Conservation (phyloP, 108 stramenopile genomes). For the Seminavis robusta region DNA sequence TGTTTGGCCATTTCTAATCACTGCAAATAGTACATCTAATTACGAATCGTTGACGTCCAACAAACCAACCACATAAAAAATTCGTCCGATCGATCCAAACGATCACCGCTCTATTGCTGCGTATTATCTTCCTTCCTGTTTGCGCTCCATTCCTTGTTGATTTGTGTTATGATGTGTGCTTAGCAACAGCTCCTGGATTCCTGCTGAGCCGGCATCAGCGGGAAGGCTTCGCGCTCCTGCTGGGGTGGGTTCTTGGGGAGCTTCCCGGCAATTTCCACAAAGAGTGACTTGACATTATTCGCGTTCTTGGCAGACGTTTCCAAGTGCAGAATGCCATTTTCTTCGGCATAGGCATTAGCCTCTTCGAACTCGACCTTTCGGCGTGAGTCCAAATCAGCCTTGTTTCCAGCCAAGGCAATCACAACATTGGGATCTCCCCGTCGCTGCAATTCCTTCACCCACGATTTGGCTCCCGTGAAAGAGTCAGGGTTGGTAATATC, state of each 20-base stretch:
- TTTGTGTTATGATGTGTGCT: too few relatives aligned
- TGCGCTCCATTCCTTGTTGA: too few relatives aligned
- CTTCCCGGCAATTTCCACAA: constrained; percentile 90
- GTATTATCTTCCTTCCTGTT: too few relatives aligned
- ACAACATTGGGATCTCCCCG: constrained; percentile 97
- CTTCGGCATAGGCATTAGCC: constrained; percentile 90
- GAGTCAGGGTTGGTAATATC: constrained; percentile 97
- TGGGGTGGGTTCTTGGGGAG: constrained; percentile 88
- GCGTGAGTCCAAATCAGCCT: constrained; percentile 85
- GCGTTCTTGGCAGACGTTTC: constrained; percentile 96
- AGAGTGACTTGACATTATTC: constrained; percentile 89
- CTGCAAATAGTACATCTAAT: too few relatives aligned
- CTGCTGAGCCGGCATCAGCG: constrained; percentile 77
- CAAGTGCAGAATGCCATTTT: constrained; percentile 93
- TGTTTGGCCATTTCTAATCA: too few relatives aligned
- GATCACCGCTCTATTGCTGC: too few relatives aligned
- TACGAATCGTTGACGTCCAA: too few relatives aligned
- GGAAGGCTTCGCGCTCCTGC: constrained; percentile 92
- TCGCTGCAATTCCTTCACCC: constrained; percentile 98
- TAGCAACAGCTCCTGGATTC: constrained; percentile 88
- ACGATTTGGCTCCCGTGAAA: constrained; percentile 95
- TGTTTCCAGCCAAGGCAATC: constrained; percentile 97
- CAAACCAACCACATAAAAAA: too few relatives aligned
- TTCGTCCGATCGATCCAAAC: too few relatives aligned
- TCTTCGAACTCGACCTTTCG: constrained; percentile 91